Percentiles rank a stretch among this genome's conserved stretches.
These are phyloP conservation scores for Candida nanaspora DNA, from an alignment of 805 yeast genomes.

Conservation along the genomic window DNA sequence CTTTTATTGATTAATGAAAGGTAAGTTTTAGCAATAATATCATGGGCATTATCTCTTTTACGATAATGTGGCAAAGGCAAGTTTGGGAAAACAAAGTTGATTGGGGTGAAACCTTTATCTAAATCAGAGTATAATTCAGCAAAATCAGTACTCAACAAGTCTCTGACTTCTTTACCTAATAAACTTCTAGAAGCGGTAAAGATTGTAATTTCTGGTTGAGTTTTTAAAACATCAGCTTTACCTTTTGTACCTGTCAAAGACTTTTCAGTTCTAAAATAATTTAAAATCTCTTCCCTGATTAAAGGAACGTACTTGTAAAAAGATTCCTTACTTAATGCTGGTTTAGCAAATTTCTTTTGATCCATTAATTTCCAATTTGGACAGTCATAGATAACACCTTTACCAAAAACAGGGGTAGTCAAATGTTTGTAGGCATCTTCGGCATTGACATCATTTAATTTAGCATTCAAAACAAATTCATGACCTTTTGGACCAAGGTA, in stretches of 20 bases:
- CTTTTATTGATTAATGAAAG: constrained; percentile 69
- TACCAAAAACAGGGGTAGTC: constrained; percentile 99
- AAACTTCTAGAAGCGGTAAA: constrained; percentile 92
- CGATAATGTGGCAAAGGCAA: constrained; percentile 73
- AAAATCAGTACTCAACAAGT: constrained; percentile 70
- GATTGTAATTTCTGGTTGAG: constrained; percentile 93
- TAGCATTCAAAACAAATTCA: constrained; percentile 90
- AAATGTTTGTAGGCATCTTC: constrained; percentile 93
- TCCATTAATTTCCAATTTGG: constrained; percentile 93
- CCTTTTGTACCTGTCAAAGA: constrained; percentile 43
- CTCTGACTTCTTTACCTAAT: constrained; percentile 87
- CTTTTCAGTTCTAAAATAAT: constrained; percentile 51
- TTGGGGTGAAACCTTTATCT: constrained; percentile 94
- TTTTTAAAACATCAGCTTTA: constrained; percentile 58
- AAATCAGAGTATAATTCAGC: constrained; percentile 84
- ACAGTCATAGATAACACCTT: constrained; percentile 96
- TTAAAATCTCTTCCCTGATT: constrained; percentile 68
- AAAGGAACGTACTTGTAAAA: constrained; percentile 83
- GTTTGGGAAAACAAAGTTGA: constrained; percentile 92
- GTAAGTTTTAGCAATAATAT: constrained; percentile 72
- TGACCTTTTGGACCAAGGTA: constrained; percentile 97
- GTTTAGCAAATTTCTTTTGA: constrained; percentile 94
- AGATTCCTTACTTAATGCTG: constrained; percentile 78
- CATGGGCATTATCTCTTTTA: constrained; percentile 84
- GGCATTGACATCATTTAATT: constrained; percentile 83